Evolutionary conservation across 1,139 yeast genomes (phyloP).

Genomic region (Diutina pseudorugosa): DNA sequence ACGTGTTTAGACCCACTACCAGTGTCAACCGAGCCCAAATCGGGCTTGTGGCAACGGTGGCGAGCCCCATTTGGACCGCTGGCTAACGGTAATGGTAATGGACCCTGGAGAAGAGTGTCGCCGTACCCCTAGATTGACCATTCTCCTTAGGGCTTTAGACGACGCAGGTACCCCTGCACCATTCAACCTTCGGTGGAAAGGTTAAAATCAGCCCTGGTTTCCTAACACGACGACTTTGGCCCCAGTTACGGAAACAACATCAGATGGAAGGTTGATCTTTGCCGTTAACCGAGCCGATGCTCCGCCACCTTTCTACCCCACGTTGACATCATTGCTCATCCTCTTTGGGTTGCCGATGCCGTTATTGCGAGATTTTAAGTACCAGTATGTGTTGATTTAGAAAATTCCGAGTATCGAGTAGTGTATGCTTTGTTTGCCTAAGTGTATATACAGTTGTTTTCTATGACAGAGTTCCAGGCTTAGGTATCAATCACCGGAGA

Average conservation of each 20-base stretch:
- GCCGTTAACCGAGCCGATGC: background rate
- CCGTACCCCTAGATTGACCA: background rate
- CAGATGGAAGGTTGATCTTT: background rate
- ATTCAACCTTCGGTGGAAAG: background rate
- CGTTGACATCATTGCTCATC: background rate
- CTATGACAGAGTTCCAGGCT: too few species aligned
- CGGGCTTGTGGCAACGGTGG: background rate
- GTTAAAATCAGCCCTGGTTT: background rate
- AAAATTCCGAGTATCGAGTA: too few species aligned
- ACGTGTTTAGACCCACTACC: background rate
- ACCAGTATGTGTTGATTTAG: too few species aligned
- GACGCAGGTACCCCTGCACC: background rate
- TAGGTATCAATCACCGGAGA: too few species aligned
- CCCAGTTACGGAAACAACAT: background rate
- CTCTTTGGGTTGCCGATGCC: too few species aligned
- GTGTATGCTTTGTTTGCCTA: too few species aligned
- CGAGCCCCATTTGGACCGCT: background rate
- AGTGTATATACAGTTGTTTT: too few species aligned
- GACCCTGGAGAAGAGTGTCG: background rate
- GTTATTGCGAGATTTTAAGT: too few species aligned
- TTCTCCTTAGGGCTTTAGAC: background rate
- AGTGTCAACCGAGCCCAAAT: background rate
- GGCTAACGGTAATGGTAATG: background rate
- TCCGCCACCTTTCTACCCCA: background rate
- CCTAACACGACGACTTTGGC: background rate